Percentiles rank a stretch among this genome's conserved stretches.
phyloP scores from a whole-genome alignment of 176 grass and related monocot species.

The Saccharum officinarum region DNA sequence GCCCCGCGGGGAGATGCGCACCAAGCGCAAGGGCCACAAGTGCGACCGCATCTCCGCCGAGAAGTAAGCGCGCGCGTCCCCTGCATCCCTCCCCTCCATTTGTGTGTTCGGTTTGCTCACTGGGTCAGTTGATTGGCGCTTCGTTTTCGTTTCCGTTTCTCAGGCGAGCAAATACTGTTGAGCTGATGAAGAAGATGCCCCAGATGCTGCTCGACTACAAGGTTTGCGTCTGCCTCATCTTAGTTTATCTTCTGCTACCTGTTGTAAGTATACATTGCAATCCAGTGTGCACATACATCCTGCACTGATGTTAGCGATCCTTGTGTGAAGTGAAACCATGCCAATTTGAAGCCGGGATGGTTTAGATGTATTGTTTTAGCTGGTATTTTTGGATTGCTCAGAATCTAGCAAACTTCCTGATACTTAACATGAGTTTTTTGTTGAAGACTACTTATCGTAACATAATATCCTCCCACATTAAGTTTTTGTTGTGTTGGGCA shows the following conservation, averaged over 20 bases:
- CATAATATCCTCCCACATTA: background rate
- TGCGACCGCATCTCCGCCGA: constrained; percentile 57
- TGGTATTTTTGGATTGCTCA: background rate
- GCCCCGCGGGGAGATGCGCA: constrained; percentile 54
- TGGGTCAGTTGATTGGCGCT: background rate
- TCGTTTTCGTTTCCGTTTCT: background rate
- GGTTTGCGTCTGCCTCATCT: constrained; percentile 38
- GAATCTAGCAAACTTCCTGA: background rate
- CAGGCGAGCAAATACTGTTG: constrained; percentile 54
- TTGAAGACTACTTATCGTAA: background rate
- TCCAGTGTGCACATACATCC: background rate
- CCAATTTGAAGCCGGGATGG: background rate
- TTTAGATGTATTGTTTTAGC: background rate
- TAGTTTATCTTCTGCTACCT: background rate
- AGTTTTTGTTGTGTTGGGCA: background rate
- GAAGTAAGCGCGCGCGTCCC: constrained; percentile 31
- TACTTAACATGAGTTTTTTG: background rate
- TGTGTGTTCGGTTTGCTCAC: background rate
- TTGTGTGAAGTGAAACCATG: background rate
- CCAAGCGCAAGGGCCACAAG: constrained; percentile 62
- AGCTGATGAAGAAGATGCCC: constrained; percentile 77
- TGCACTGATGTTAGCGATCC: background rate
- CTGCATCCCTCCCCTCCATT: background rate
- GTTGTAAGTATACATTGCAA: background rate
- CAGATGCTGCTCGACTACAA: constrained; percentile 82